phyloP scores from a whole-genome alignment of 768 basidiomycete genomes.

The Tylopilus rubrobrunneus region DNA sequence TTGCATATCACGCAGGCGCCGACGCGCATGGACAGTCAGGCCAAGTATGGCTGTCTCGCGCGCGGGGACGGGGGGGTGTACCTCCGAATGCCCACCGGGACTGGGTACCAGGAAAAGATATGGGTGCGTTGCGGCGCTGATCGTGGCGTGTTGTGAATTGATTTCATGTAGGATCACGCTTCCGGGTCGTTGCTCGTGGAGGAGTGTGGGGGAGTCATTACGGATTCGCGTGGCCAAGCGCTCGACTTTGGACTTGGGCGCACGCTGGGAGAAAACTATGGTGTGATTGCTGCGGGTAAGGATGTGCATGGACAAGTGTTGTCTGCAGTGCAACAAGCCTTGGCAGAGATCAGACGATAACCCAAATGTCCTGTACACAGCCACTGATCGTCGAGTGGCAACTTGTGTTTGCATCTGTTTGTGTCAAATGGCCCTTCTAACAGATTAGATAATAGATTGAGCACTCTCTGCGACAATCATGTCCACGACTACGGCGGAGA shows the following conservation, averaged over 20 bases:
- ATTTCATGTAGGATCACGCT: slow-evolving; percentile 71
- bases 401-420: too few species aligned
- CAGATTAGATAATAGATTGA: too few species aligned
- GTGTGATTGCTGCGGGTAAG: slow-evolving; percentile 79
- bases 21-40: slow-evolving; percentile 91
- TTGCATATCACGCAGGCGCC: slow-evolving; percentile 64
- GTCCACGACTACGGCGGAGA: too few species aligned
- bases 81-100: slow-evolving; percentile 71
- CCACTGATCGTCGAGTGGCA: too few species aligned
- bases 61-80: slow-evolving; percentile 85
- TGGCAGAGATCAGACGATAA: slow-evolving; percentile 15
- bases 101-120: slow-evolving; percentile 90
- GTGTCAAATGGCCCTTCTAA: too few species aligned
- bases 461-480: too few species aligned
- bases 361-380: not conserved
- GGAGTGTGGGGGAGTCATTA: too few species aligned
- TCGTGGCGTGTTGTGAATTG: too few species aligned
- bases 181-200: slow-evolving; percentile 79
- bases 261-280: slow-evolving; percentile 81
- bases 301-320: slow-evolving; percentile 67
- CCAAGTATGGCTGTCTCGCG: slow-evolving; percentile 86
- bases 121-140: slow-evolving; percentile 56
- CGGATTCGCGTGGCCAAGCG: too few species aligned
- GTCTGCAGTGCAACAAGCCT: slow-evolving; percentile 63
- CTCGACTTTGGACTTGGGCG: slow-evolving; percentile 87